Conservation (phyloP, 176 grass and related monocot species). For the Zizania latifolia region DNA sequence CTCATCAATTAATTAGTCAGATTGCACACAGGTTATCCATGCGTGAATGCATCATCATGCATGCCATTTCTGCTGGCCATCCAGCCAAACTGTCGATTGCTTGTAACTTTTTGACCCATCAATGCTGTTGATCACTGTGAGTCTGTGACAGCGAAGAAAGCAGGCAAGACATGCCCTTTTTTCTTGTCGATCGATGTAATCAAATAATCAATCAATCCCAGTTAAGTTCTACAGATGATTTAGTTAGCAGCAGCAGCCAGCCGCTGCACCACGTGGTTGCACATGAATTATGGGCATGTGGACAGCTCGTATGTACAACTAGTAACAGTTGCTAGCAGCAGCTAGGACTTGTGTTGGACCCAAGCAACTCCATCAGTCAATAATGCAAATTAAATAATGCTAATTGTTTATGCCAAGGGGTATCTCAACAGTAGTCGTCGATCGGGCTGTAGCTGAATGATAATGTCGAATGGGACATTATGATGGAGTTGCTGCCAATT, state of each 20-base stretch:
- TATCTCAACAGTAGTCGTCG: neutral
- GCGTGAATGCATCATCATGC: too few relatives aligned
- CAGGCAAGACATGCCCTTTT: neutral
- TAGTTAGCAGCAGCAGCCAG: neutral
- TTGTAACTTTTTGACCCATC: too few relatives aligned
- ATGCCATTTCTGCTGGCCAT: too few relatives aligned
- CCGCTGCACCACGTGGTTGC: slow-evolving; percentile 10
- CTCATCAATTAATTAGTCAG: too few relatives aligned
- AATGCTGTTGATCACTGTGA: too few relatives aligned
- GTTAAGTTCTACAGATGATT: neutral
- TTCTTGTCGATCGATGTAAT: neutral
- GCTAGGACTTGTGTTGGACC: neutral
- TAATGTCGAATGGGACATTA: too few relatives aligned
- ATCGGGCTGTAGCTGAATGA: neutral
- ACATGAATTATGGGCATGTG: slow-evolving; percentile 13
- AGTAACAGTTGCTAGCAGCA: neutral
- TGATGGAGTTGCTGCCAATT: too few relatives aligned
- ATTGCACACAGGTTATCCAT: too few relatives aligned
- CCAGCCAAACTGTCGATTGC: too few relatives aligned
- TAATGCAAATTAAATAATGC: too few relatives aligned
- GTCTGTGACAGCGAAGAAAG: too few relatives aligned
- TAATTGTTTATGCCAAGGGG: neutral
- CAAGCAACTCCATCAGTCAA: neutral
- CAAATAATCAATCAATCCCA: neutral
- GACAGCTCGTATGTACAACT: neutral